Percentiles rank a stretch among this genome's conserved stretches.
phyloP scores from a whole-genome alignment of 306 rosid species.

The Comarum palustre region DNA sequence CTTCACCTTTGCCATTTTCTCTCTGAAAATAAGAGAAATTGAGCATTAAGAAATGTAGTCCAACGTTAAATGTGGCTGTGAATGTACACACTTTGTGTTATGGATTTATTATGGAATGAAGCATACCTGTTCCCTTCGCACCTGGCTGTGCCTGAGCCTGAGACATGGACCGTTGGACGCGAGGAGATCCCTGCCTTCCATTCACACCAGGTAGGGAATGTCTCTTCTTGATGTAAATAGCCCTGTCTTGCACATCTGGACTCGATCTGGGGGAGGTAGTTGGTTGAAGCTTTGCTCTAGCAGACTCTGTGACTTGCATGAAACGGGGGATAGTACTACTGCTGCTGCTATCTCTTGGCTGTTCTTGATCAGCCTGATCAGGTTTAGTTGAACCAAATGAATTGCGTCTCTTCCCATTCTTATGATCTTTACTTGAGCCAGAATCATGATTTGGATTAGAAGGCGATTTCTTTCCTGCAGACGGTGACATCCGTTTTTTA shows the following conservation, averaged over 20 bases:
- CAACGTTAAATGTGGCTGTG: background rate
- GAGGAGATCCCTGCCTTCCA: constrained; percentile 87
- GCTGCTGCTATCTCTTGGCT: constrained; percentile 51
- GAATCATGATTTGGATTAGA: constrained; percentile 52
- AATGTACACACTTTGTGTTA: background rate
- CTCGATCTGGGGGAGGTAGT: constrained; percentile 82
- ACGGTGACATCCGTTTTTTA: constrained; percentile 37
- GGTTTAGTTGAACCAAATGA: constrained; percentile 67
- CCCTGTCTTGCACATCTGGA: constrained; percentile 84
- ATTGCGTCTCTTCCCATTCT: constrained; percentile 57
- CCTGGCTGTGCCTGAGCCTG: constrained; percentile 52
- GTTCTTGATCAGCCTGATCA: constrained; percentile 65
- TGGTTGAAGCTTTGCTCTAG: constrained; percentile 77
- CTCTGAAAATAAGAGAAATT: constrained; percentile 55
- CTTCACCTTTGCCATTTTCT: constrained; percentile 83
- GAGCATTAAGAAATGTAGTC: constrained; percentile 29
- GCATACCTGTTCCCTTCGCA: constrained; percentile 47
- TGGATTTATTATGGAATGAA: constrained; percentile 34
- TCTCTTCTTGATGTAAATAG: constrained; percentile 63
- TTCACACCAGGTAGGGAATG: constrained; percentile 82
- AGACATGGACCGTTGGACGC: constrained; percentile 55
- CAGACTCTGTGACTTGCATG: constrained; percentile 97
- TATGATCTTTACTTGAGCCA: constrained; percentile 64
- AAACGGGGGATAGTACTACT: constrained; percentile 73
- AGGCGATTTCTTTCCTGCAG: constrained; percentile 61